A percentile compares a stretch with the other conserved stretches of the same genome.
phyloP scores from a whole-genome alignment of 2,329 filamentous ascomycete genomes.

The Monilinia fructicola region DNA sequence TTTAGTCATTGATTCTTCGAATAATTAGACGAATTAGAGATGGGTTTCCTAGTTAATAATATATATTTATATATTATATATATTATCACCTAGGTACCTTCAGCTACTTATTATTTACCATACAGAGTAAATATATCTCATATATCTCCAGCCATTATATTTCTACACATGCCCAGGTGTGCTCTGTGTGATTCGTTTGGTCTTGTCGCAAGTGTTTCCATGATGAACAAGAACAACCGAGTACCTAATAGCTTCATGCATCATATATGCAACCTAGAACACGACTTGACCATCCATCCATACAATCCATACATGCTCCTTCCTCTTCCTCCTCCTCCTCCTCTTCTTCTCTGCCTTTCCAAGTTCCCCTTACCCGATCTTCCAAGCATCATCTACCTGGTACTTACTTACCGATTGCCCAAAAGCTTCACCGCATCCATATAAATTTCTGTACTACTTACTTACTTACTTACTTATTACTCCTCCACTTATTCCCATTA shows the following conservation, averaged over 20 bases:
- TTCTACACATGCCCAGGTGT: too few species aligned
- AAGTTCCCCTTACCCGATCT: too few species aligned
- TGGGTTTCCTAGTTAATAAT: too few species aligned
- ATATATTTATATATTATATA: too few species aligned
- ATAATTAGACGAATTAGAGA: too few species aligned
- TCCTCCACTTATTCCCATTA: not conserved
- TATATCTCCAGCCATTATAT: not conserved
- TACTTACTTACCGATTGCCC: not conserved
- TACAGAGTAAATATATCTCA: not conserved
- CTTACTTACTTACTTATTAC: too few species aligned
- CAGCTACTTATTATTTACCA: too few species aligned
- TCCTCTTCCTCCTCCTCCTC: not conserved
- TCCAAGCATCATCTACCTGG: too few species aligned
- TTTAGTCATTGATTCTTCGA: not conserved
- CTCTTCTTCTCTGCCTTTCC: too few species aligned
- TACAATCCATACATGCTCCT: too few species aligned
- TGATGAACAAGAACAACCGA: slow-evolving; percentile 1
- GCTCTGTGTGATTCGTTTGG: not conserved
- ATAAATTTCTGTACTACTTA: slow-evolving; percentile 13
- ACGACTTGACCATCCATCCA: too few species aligned
- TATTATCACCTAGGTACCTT: too few species aligned
- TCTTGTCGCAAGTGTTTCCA: slow-evolving; percentile 7
- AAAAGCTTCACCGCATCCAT: slow-evolving; percentile 14
- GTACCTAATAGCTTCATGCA: not conserved
- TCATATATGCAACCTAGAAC: slow-evolving; percentile 5